Base-by-base conservation (phyloP, 345 rosid species). In the Sisymbrium irio region DNA sequence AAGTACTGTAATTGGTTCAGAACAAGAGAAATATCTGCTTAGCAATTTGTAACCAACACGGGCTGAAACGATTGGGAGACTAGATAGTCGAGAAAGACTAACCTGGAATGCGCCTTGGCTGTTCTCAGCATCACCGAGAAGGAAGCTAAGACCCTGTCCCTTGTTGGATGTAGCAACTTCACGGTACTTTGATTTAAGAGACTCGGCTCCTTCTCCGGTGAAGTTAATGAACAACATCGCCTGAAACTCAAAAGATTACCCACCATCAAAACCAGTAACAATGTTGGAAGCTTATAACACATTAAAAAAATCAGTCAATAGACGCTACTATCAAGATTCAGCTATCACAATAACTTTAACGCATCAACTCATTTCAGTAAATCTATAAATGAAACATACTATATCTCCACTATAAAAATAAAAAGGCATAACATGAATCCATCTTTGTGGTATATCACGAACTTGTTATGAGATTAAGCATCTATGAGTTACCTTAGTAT, bases 71-170 rank as follows among this genome's bases (percentile, higher is more conserved):
- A 25, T 61, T 49, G 54, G 22, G 32, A 9, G 61, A 30, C 27
- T 2, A 70, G 56, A 66, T 10, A 55, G 11, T 2, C 11, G 13
- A 47, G 49, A 45, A 68, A 56, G n/a, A 78, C 85, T 27, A 60
- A 94, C 99, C 99, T 95, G 97, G 78, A 95, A 82, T 54, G 97
- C 97, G 65, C 86, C 89, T 85, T 92, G 85, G 84, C 97, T 87
- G 62, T 85, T 89, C 58, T 91, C 97, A 13, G 86, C 57, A 74
- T 95, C 97, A 77, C 99, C 97, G 76, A 92, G 45, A 83, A 95
- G 84, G 83, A 95, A 95, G 81, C 81, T 62, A 42, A 89, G 65
- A 68, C 90, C 92, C 51, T 86, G 66, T 73, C 92, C 93, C 78
- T 80, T 95, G 85, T 78, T 81, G 77, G 88, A 82, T 71, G 77